Base-by-base conservation (phyloP, 257 asterid genomes). In the Solanum paucissectum region DNA sequence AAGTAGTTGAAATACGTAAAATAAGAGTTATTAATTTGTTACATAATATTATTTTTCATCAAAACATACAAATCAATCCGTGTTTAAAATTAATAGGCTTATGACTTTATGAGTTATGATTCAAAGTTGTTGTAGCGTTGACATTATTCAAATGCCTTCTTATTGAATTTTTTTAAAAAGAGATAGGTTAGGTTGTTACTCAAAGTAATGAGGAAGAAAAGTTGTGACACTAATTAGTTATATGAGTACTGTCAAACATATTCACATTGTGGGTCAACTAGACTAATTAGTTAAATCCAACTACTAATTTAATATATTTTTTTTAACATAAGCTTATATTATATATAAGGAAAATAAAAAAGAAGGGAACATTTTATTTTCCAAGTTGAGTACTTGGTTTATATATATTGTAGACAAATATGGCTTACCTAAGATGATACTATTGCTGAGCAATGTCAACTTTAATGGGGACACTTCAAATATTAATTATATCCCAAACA, bases 261-360 rank as follows among this genome's bases (percentile, higher is more conserved):
- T 81, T 49, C 29, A 46, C 6, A 81, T 49, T 82, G 21, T 81
- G 34, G 69, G 69, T 49, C 69, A 69, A 32, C n/a, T 32, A 29
- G 42, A 62, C 71, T 62, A 82, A 46, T 49, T 81, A 27, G 68
- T 27, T 81, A 81, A 25, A 81, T 81, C 42, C 66, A 29, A 81
- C 18, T 9, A 79, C 9, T 2, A 4, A 12, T 44, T 44, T 32
- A 40, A 6, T 40, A n/a, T 38, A 1, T 38, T 12, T 38, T 20
- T 58, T 33, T 33, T 33, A 1, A 37, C 83, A 12, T 42, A 25
- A 38, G 60, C 58, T 21, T 27, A 52, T 29, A 29, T 6, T 21
- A 38, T 37, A 40, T 40, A 5, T 18, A 40, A n/a, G 8, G 44
- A 52, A 52, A 52, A 52, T 40, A n/a, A 76, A 40, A 40, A 25